Evolutionary conservation across 768 basidiomycete genomes (phyloP), one percentile per base, ranked within the genome.

Genomic region (Trichaptum fuscoviolaceum): DNA sequence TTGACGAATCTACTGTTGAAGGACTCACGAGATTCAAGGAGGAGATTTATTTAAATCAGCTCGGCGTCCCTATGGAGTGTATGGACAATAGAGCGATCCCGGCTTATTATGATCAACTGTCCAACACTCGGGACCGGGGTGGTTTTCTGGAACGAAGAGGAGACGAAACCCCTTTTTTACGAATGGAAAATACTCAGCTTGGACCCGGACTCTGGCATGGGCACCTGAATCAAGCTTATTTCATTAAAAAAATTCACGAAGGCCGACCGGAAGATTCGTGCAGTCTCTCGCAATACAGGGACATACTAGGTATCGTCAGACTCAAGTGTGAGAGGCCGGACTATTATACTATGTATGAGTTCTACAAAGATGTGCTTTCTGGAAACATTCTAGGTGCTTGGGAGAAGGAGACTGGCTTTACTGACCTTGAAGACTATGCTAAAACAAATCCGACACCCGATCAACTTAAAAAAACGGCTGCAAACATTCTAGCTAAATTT

Each of bases 141-240:
- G 59, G 25, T 17, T 34, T 25, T 9, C 12, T 24, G 6, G 25
- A 25, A 25, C 59, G 59, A 12, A 25, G 25, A 34, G 59, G 59
- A 3, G 59, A 61, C 30, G 59, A 25, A 25, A 34, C 59, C 23
- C 25, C 59, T 23, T 25, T 61, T 34, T 34, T 25, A 9, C 4
- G 59, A 3, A 61, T 61, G 59, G 59, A 61, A 34, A 61, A 61
- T 24, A 25, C 30, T 34, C 59, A 61, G 59, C 25, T 61, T 34
- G 59, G 59, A 3, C 3, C 18, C 6, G 59, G 59, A 34, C 59
- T 61, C 30, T 61, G 25, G 25, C 59, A 61, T 61, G 30, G 25
- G 59, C 30, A 25, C 9, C 23, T 61, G 2, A 61, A 61, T 20
- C 4, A 25, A 25, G 25, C 30, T 12, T 61, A 34, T 9, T 25